Conservation (phyloP, 768 basidiomycete genomes). For the Leccinellum rugosiceps region DNA sequence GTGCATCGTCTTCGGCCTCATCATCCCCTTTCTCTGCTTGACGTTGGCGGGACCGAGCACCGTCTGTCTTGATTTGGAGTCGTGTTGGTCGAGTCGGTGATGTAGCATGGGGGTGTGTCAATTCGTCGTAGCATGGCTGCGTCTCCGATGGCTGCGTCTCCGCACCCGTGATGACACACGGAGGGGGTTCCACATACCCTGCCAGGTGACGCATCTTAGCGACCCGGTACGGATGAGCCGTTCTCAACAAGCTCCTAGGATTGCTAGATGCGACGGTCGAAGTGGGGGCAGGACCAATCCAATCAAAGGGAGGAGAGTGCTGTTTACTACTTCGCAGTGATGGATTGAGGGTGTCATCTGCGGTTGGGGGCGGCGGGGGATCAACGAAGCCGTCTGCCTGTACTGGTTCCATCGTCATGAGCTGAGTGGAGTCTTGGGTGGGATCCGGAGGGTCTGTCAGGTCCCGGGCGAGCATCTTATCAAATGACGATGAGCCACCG, state of each 20-base stretch:
- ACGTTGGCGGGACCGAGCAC: neutral
- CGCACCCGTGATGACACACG: slow-evolving; percentile 4
- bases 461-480: slow-evolving; percentile 36
- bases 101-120: neutral
- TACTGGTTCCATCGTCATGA: neutral
- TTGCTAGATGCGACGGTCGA: slow-evolving; percentile 21
- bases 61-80: neutral
- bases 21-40: slow-evolving; percentile 2
- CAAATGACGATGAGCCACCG: slow-evolving; percentile 40
- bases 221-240: slow-evolving; percentile 35
- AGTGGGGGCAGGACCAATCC: slow-evolving; percentile 18
- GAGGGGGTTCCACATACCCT: slow-evolving; percentile 17
- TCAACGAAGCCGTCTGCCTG: slow-evolving; percentile 5
- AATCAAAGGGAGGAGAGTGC: slow-evolving; percentile 17
- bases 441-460: slow-evolving; percentile 23
- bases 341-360: neutral
- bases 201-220: slow-evolving; percentile 25
- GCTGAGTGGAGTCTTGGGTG: slow-evolving; percentile 18
- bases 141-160: slow-evolving; percentile 23
- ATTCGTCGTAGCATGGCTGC: slow-evolving; percentile 6
- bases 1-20: slow-evolving; percentile 30
- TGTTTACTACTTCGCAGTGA: slow-evolving; percentile 2
- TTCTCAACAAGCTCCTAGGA: slow-evolving; percentile 30
- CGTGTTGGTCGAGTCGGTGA: slow-evolving; percentile 1
- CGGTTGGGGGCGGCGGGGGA: neutral